Evolutionary conservation across 768 basidiomycete genomes (phyloP), one percentile per base, ranked within the genome.

Genomic region (Boletus patriciae): DNA sequence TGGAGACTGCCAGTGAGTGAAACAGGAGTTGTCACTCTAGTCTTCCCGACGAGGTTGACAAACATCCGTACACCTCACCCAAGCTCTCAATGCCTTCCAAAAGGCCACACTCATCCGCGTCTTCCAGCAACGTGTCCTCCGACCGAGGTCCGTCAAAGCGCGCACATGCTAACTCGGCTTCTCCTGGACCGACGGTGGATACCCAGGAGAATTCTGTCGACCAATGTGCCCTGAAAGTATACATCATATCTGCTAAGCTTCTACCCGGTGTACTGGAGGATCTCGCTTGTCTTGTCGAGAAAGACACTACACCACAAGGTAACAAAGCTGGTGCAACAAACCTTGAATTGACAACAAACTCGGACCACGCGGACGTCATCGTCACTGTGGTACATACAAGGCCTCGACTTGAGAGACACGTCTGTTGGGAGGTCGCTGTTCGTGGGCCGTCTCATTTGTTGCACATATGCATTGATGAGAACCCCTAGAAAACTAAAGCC

Each of bases 381-480:
- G 65, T 93, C 53, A 89, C 90, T 6, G 79, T 75, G 18, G 76
- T 91, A 27, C 77, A 69, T 34, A 91, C 90, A 83, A 77, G 78
- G 61, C 80, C 80, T 57, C 80, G 91, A 3, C 73, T 92, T 1
- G 85, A 90, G 70, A 76, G 90, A 47, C 89, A 92, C 69, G 50
- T 92, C 15, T 63, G 78, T 31, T 87, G 86, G 86, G 71, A 77
- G 2, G 62, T 84, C 34, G 85, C 87, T 27, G 90, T 90, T 66
- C 67, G 86, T 76, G 45, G 34, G 18, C 48, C 9, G 15, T 43
- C 19, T 48, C n/a, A 25, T 23, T 44, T 29, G 18, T 40, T 38
- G n/a, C 16, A 29, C 33, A 13, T 15, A 43, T 25, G 37, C 37
- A 2, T 49, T 62, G 44, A 49, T 57, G 54, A 31, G 36, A 44